These are phyloP conservation scores for Diphasiastrum complanatum DNA, from an alignment of 83 land plant species.

Conservation along the genomic window DNA sequence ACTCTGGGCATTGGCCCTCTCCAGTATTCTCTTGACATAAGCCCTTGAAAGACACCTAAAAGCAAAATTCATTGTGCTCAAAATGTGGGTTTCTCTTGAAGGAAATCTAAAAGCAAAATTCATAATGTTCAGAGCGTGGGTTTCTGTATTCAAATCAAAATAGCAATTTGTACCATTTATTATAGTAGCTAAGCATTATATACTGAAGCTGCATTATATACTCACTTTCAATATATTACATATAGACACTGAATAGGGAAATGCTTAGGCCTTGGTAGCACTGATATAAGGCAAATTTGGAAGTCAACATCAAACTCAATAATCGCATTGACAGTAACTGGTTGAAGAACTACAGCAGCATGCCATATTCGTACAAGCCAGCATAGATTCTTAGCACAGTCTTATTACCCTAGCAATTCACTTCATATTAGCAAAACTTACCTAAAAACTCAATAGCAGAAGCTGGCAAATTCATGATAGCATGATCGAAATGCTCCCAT, in stretches of 20 bases:
- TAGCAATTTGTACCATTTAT: too few species aligned
- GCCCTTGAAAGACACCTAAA: constrained; percentile 60
- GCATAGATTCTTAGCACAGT: not conserved
- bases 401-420: not conserved
- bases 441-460: constrained; percentile 90
- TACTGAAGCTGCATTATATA: too few species aligned
- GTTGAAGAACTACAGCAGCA: not conserved
- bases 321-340: not conserved
- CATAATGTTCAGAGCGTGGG: too few species aligned
- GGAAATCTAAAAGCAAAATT: too few species aligned
- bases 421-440: constrained; percentile 23
- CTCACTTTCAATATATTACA: too few species aligned
- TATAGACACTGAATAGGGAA: too few species aligned
- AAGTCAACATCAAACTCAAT: not conserved
- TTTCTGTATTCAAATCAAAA: too few species aligned
- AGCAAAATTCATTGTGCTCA: too few species aligned
- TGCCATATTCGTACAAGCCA: not conserved
- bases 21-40: constrained; percentile 60
- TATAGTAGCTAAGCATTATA: too few species aligned
- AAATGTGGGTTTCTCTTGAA: too few species aligned
- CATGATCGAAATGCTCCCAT: constrained; percentile 95
- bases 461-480: constrained; percentile 94
- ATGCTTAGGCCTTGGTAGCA: too few species aligned
- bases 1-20: constrained; percentile 62
- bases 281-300: too few species aligned